A percentile compares a stretch with the other conserved stretches of the same genome.
phyloP scores from a whole-genome alignment of 108 stramenopile genomes.

The Cyclotella distinguenda region DNA sequence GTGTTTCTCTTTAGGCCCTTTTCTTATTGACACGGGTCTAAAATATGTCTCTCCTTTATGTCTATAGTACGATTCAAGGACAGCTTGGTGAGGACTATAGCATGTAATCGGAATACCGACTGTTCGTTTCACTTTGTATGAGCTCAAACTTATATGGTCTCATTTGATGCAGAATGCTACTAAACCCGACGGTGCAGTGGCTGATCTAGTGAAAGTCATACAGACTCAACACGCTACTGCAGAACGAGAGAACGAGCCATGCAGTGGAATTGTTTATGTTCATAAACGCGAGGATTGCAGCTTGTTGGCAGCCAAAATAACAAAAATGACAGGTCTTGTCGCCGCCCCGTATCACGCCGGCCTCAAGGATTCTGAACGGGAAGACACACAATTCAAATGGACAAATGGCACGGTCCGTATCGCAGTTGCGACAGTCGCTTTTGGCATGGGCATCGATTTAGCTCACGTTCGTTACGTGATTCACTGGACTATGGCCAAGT shows the following conservation, averaged over 20 bases:
- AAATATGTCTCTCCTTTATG: not conserved
- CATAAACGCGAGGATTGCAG: constrained; percentile 86
- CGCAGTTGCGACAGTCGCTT: constrained; percentile 88
- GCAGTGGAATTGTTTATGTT: constrained; percentile 93
- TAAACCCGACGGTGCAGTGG: constrained; percentile 44
- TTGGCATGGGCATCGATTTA: constrained; percentile 92
- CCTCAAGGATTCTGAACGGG: constrained; percentile 62
- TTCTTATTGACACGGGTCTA: not conserved
- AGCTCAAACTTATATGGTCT: not conserved
- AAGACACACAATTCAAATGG: constrained; percentile 60
- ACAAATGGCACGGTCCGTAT: constrained; percentile 54
- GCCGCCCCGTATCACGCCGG: constrained; percentile 66
- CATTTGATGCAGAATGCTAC: constrained; percentile 44
- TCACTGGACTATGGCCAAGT: constrained; percentile 86
- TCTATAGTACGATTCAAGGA: constrained; percentile 3
- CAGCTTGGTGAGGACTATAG: constrained; percentile 4
- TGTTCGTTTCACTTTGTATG: not conserved
- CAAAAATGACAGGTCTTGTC: constrained; percentile 35
- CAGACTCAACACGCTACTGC: constrained; percentile 56
- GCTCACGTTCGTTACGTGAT: constrained; percentile 86
- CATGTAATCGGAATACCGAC: not conserved
- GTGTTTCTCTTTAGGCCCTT: constrained; percentile 2
- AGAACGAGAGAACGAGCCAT: constrained; percentile 30
- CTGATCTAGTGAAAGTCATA: constrained; percentile 54
- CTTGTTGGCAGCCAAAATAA: constrained; percentile 33